A percentile compares a stretch with the other conserved stretches of the same genome.
Evolutionary conservation across 2,329 filamentous ascomycete species (phyloP).

Genomic region (Cladosporium sp.): DNA sequence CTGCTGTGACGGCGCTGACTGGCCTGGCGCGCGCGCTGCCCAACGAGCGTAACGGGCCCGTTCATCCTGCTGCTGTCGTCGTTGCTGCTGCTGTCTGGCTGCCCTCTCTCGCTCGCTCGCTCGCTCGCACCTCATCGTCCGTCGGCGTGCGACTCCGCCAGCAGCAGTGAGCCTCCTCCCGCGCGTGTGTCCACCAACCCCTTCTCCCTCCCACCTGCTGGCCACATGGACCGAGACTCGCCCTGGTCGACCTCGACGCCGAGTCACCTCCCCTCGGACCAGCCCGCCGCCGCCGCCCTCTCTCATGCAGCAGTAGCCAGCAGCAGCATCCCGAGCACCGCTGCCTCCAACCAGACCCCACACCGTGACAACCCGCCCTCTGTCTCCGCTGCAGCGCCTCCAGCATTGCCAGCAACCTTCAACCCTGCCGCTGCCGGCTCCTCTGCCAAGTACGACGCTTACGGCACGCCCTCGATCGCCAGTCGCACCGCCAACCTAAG

Average conservation of each 20-base stretch:
- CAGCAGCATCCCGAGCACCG: not conserved
- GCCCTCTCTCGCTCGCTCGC: not conserved
- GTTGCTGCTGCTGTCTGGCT: not conserved
- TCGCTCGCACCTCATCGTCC: slow-evolving; percentile 4
- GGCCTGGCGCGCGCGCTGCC: slow-evolving; percentile 8
- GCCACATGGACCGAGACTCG: slow-evolving; percentile 17
- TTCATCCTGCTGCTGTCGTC: not conserved
- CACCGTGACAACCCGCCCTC: slow-evolving; percentile 10
- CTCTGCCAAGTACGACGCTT: slow-evolving; percentile 22
- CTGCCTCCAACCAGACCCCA: slow-evolving; percentile 8
- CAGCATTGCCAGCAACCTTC: not conserved
- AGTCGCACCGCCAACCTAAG: slow-evolving; percentile 41
- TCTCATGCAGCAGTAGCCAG: slow-evolving; percentile 11
- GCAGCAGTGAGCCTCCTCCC: not conserved
- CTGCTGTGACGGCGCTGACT: slow-evolving; percentile 1
- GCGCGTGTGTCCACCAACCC: not conserved
- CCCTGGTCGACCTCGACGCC: slow-evolving; percentile 14
- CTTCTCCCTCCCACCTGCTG: not conserved
- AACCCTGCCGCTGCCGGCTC: not conserved
- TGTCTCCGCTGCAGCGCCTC: slow-evolving; percentile 6
- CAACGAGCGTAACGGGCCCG: not conserved
- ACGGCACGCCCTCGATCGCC: slow-evolving; percentile 32
- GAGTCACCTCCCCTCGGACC: slow-evolving; percentile 15
- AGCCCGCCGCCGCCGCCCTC: not conserved
- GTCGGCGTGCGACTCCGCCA: slow-evolving; percentile 9